Evolutionary conservation across 1,139 yeast genomes (phyloP).

Genomic region (Geotrichum aggregatum): DNA sequence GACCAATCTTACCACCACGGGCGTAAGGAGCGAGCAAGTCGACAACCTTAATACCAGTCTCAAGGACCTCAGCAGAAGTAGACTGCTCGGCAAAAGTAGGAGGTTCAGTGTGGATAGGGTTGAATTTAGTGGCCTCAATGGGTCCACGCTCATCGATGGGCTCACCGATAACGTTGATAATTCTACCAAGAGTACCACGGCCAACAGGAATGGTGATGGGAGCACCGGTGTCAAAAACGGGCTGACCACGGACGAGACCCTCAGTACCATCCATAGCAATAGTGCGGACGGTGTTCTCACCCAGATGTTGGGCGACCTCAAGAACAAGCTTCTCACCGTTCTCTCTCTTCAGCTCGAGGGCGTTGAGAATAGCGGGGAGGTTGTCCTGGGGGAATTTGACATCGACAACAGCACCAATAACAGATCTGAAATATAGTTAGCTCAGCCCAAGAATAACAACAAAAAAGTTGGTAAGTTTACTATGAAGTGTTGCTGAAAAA

Average conservation of each 20-base stretch:
- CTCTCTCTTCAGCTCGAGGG: constrained; percentile 76
- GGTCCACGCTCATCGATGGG: constrained; percentile 99
- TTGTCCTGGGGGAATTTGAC: constrained; percentile 97
- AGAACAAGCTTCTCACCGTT: constrained; percentile 71
- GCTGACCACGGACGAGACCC: constrained; percentile 97
- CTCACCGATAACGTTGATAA: constrained; percentile 97
- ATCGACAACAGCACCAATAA: constrained; percentile 99
- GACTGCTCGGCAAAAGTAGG: constrained; percentile 96
- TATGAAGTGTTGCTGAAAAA: neutral
- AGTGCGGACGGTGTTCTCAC: constrained; percentile 99
- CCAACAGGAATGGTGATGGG: constrained; percentile 99
- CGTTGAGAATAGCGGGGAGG: constrained; percentile 95
- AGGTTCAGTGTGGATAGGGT: constrained; percentile 98
- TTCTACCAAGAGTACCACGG: constrained; percentile 98
- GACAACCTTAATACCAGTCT: constrained; percentile 99
- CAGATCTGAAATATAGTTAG: constrained; percentile 61
- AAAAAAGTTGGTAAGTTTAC: constrained; percentile 16
- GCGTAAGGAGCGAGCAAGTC: constrained; percentile 99
- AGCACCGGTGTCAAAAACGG: constrained; percentile 91
- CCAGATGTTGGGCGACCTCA: constrained; percentile 99
- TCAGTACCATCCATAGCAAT: constrained; percentile 99
- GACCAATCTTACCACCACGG: constrained; percentile 99
- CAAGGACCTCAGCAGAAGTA: constrained; percentile 95
- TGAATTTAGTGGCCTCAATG: constrained; percentile 82
- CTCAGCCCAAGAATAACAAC: constrained; percentile 24